A percentile compares a stretch with the other conserved stretches of the same genome.
These are phyloP conservation scores for Ramaria sp. DNA, from an alignment of 768 basidiomycete genomes.

Conservation along the genomic window DNA sequence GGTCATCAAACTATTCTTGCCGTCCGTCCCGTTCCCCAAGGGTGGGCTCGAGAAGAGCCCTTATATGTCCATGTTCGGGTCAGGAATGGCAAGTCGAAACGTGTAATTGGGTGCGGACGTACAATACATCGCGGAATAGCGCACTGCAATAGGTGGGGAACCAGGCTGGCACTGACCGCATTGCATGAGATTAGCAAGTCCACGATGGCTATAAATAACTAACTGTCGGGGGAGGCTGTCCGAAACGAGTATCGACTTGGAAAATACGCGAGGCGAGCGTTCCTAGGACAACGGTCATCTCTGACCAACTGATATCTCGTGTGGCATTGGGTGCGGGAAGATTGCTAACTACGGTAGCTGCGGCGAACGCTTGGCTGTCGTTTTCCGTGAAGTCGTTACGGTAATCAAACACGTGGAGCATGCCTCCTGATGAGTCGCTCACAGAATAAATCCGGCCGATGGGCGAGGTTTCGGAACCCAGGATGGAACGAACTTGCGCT, in stretches of 20 bases:
- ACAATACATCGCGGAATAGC: background rate
- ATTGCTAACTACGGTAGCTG: constrained; percentile 32
- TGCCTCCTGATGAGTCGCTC: background rate
- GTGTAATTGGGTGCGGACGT: background rate
- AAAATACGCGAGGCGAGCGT: constrained; percentile 39
- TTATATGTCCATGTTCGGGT: background rate
- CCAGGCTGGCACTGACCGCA: background rate
- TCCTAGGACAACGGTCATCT: constrained; percentile 35
- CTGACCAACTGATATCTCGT: constrained; percentile 44
- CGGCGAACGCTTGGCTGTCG: constrained; percentile 34
- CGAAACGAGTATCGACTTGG: constrained; percentile 41
- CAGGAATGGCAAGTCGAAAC: background rate
- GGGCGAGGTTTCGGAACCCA: background rate
- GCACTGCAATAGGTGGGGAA: background rate
- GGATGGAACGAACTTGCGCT: background rate
- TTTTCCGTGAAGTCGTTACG: constrained; percentile 27
- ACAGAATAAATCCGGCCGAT: background rate
- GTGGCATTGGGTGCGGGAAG: constrained; percentile 31
- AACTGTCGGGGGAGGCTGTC: constrained; percentile 42
- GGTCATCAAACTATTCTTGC: background rate
- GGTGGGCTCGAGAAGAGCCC: background rate
- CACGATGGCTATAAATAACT: constrained; percentile 10
- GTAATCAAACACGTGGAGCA: constrained; percentile 36
- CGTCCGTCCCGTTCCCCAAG: background rate
- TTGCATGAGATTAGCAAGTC: background rate